A percentile compares a stretch with the other conserved stretches of the same genome.
Evolutionary conservation across 495 filamentous ascomycete genomes (phyloP).

Genomic region (Aspergillus hancockii): DNA sequence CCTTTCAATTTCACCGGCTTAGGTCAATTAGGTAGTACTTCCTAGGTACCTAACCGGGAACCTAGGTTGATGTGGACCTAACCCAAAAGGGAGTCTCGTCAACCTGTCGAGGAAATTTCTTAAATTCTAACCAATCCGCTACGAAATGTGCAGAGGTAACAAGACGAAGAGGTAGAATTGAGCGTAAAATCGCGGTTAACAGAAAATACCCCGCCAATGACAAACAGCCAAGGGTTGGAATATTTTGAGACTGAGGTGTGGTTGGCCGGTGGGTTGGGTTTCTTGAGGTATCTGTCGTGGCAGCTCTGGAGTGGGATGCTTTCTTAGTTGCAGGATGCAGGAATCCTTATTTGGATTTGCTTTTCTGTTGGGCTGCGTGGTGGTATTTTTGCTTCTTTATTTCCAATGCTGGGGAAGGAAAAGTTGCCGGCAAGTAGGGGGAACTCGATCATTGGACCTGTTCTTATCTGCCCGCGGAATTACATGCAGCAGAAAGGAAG

Average conservation of each 20-base stretch:
- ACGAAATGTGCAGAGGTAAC: neutral
- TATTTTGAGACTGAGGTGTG: neutral
- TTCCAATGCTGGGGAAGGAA: neutral
- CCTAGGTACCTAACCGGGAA: neutral
- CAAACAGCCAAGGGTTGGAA: neutral
- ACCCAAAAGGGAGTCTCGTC: neutral
- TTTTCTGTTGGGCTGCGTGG: conserved; percentile 2
- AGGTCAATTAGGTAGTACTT: neutral
- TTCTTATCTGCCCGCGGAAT: neutral
- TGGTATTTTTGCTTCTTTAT: neutral
- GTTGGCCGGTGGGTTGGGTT: conserved; percentile 1
- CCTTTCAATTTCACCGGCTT: neutral
- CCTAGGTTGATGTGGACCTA: neutral
- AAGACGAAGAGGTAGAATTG: neutral
- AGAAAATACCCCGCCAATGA: conserved; percentile 1
- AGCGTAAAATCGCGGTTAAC: neutral
- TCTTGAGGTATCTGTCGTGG: neutral
- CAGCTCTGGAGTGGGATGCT: conserved; percentile 3
- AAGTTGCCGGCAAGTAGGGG: neutral
- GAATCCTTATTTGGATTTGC: conserved; percentile 6
- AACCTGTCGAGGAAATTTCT: neutral
- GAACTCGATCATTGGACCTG: neutral
- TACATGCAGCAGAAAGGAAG: no score
- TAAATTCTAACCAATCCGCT: neutral
- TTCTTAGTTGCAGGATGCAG: conserved; percentile 4